These are phyloP conservation scores for Quercus variabilis DNA, from an alignment of 306 rosid genomes.

Conservation along the genomic window DNA sequence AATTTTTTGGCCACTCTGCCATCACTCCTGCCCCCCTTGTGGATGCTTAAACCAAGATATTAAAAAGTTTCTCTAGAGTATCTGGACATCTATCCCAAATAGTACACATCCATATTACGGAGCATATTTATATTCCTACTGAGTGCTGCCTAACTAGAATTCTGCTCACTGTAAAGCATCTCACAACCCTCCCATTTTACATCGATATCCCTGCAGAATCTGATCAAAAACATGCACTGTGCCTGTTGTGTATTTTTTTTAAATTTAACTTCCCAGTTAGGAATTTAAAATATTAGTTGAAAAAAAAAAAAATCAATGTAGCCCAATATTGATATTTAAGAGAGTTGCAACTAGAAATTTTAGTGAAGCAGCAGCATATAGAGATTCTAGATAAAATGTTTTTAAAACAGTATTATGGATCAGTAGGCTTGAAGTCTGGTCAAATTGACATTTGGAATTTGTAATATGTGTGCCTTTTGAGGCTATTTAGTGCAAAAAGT, in stretches of 20 bases:
- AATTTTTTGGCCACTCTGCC: not conserved
- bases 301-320: not conserved
- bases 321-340: not conserved
- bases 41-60: not conserved
- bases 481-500: not conserved
- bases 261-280: not conserved
- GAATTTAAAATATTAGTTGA: not conserved
- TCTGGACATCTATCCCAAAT: not conserved
- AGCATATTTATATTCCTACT: not conserved
- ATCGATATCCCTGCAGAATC: not conserved
- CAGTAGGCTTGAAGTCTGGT: not conserved
- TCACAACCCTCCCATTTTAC: not conserved
- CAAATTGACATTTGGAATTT: not conserved
- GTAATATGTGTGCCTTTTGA: not conserved
- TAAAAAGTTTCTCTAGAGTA: not conserved
- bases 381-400: not conserved
- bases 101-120: not conserved
- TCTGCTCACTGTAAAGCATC: not conserved
- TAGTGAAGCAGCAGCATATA: not conserved
- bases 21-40: not conserved
- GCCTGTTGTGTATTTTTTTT: not conserved
- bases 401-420: not conserved
- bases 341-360: not conserved
- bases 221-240: not conserved
- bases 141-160: not conserved